Evolutionary conservation across 345 rosid species (phyloP).

Genomic region (Arabis hirsuta): DNA sequence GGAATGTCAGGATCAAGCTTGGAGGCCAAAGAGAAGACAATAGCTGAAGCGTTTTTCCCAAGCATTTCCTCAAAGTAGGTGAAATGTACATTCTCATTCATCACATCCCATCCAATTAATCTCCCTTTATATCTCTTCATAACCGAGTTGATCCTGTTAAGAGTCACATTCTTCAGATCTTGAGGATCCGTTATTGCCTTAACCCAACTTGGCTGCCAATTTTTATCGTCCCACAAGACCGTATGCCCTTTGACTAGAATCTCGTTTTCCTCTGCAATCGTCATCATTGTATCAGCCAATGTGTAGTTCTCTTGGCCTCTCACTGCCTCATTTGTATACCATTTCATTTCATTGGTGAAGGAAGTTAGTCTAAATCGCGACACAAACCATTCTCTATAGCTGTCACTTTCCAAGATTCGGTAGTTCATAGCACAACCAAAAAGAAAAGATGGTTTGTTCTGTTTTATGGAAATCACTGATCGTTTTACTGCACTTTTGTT

Average conservation of each 20-base stretch:
- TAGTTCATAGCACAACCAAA: slow-evolving; percentile 78
- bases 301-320: slow-evolving; percentile 73
- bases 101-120: slow-evolving; percentile 73
- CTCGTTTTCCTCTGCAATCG: slow-evolving; percentile 47
- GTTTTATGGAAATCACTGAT: slow-evolving; percentile 54
- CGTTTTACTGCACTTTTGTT: slow-evolving; percentile 52
- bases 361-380: slow-evolving; percentile 68
- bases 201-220: slow-evolving; percentile 70
- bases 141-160: slow-evolving; percentile 57
- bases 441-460: slow-evolving; percentile 53
- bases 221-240: slow-evolving; percentile 69
- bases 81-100: slow-evolving; percentile 85
- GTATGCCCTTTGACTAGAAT: slow-evolving; percentile 71
- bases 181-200: slow-evolving; percentile 45
- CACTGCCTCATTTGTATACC: slow-evolving; percentile 69
- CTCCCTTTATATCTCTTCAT: slow-evolving; percentile 70
- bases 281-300: slow-evolving; percentile 60
- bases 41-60: slow-evolving; percentile 59
- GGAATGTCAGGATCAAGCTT: slow-evolving; percentile 55
- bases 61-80: slow-evolving; percentile 71
- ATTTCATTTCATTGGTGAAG: slow-evolving; percentile 87
- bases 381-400: slow-evolving; percentile 68
- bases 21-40: slow-evolving; percentile 47
- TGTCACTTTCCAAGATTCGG: slow-evolving; percentile 52
- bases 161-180: slow-evolving; percentile 51